These are phyloP conservation scores for Neurospora sp. DNA, from an alignment of 2,329 filamentous ascomycete genomes.

Conservation along the genomic window DNA sequence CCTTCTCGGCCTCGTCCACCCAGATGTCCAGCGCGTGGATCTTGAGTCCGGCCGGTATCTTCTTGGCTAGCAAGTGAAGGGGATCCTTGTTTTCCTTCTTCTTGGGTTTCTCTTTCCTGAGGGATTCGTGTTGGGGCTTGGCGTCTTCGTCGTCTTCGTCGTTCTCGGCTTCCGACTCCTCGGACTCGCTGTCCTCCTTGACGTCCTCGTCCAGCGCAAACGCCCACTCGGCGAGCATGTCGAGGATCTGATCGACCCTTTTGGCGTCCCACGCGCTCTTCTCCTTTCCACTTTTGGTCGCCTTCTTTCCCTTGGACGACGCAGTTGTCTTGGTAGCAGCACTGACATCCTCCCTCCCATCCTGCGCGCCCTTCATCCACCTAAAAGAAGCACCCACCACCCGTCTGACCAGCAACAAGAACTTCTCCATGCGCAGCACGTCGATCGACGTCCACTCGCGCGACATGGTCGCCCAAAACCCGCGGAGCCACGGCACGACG, in stretches of 20 bases:
- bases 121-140: background rate
- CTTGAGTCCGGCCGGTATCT: constrained; percentile 69
- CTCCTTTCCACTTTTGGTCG: constrained; percentile 15
- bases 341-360: constrained; percentile 58
- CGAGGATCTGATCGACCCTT: constrained; percentile 24
- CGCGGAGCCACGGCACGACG: constrained; percentile 41
- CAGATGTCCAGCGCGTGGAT: constrained; percentile 86
- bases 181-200: constrained; percentile 21
- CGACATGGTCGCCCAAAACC: constrained; percentile 62
- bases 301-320: constrained; percentile 7
- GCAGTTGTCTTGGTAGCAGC: constrained; percentile 51
- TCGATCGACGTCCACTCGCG: constrained; percentile 63
- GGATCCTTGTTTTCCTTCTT: constrained; percentile 16
- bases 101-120: constrained; percentile 5
- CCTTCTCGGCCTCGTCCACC: constrained; percentile 77
- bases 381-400: constrained; percentile 63
- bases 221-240: constrained; percentile 34
- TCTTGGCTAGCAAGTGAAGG: constrained; percentile 18
- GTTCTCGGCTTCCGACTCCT: constrained; percentile 2
- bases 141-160: constrained; percentile 1
- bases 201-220: constrained; percentile 27
- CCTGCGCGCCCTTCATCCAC: constrained; percentile 30
- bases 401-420: constrained; percentile 71
- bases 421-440: constrained; percentile 81
- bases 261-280: constrained; percentile 13